These are phyloP conservation scores for Umbelopsis sp. DNA, from an alignment of 371 early-diverging fungal genomes.

Conservation along the genomic window DNA sequence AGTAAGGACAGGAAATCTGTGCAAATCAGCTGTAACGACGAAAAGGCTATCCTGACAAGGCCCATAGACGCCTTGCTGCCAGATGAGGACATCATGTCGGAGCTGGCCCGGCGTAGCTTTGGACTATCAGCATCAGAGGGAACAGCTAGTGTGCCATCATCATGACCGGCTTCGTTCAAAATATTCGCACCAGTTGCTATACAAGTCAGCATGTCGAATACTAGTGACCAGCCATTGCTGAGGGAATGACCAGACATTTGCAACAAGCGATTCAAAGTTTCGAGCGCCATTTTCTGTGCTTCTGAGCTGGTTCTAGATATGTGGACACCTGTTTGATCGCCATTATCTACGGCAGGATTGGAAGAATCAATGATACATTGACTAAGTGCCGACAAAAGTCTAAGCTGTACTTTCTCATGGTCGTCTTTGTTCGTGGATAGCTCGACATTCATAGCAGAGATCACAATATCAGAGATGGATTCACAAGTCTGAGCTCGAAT, in stretches of 20 bases:
- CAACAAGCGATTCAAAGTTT: conserved; percentile 87
- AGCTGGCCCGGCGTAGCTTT: conserved; percentile 32
- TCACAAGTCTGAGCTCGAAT: conserved; percentile 86
- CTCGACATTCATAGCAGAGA: conserved; percentile 70
- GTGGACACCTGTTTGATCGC: conserved; percentile 16
- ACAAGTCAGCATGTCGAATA: conserved; percentile 86
- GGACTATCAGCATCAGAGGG: conserved; percentile 22
- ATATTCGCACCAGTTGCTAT: conserved; percentile 41
- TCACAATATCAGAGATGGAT: conserved; percentile 78
- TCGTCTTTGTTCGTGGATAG: conserved; percentile 58
- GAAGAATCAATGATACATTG: conserved; percentile 46
- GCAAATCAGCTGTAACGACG: conserved; percentile 94
- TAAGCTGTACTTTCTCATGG: conserved; percentile 59
- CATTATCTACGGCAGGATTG: conserved; percentile 15
- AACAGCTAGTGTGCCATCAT: conserved; percentile 14
- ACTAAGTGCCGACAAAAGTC: conserved; percentile 46
- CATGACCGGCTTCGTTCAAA: conserved; percentile 22
- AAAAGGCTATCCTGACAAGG: conserved; percentile 87
- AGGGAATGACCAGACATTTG: conserved; percentile 92
- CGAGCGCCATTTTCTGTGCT: conserved; percentile 84
- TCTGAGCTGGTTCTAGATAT: conserved; percentile 52
- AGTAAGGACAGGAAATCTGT: conserved; percentile 89
- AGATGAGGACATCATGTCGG: conserved; percentile 35
- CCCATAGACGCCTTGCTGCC: conserved; percentile 40
- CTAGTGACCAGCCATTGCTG: conserved; percentile 83